These are phyloP conservation scores for Sclerospora graminicola DNA, from an alignment of 352 stramenopile species.

Conservation along the genomic window DNA sequence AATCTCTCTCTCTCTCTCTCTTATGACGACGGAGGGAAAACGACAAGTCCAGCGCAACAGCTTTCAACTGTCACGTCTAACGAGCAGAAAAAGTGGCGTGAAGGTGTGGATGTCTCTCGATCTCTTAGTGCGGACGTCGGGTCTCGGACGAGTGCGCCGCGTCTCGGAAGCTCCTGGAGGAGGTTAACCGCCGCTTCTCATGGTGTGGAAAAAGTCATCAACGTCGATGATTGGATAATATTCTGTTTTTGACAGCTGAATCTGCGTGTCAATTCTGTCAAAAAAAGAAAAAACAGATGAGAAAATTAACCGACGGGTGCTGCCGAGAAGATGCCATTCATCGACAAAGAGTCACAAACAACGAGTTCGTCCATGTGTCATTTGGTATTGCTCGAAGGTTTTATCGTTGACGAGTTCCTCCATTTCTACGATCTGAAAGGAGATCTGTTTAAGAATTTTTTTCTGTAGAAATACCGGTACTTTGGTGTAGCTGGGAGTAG, in stretches of 20 bases:
- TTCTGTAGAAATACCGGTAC: no score
- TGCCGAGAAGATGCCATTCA: not conserved
- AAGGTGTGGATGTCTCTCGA: not conserved
- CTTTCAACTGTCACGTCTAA: conserved; percentile 6
- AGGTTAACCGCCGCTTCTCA: not conserved
- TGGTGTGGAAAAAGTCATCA: not conserved
- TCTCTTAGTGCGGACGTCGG: not conserved
- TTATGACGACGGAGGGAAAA: conserved; percentile 10
- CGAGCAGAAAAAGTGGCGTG: not conserved
- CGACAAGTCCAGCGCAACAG: not conserved
- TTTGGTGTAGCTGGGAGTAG: no score
- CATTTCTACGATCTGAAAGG: no score
- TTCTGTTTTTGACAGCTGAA: no score
- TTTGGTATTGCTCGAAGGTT: conserved; percentile 81
- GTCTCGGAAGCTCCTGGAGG: conserved; percentile 2
- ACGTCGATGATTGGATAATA: conserved; percentile 8
- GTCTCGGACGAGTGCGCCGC: conserved; percentile 1
- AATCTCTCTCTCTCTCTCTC: conserved; percentile 2
- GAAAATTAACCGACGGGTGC: no score
- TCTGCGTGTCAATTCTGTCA: no score
- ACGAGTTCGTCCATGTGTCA: conserved; percentile 49
- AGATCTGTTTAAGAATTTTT: no score
- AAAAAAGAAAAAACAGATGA: no score
- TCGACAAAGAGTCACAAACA: conserved; percentile 15
- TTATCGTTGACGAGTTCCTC: no score